Percentiles rank a stretch among this genome's conserved stretches.
These are phyloP conservation scores for Sextonia rubra DNA, from an alignment of 164 flowering plant species.

Conservation along the genomic window DNA sequence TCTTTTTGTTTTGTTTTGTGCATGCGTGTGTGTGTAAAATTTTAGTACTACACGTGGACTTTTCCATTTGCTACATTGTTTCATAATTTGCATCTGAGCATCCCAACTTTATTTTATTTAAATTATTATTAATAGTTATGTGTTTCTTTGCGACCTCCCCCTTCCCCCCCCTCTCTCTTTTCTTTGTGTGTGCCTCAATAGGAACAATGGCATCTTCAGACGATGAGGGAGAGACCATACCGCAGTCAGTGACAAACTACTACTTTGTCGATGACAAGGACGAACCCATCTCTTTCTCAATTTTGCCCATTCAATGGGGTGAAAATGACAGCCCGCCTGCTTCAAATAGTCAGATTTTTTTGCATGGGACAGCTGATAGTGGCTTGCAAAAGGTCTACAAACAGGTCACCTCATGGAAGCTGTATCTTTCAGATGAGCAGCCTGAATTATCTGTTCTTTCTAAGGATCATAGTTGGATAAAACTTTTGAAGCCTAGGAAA, in stretches of 20 bases:
- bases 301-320: constrained; percentile 49
- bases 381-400: constrained; percentile 50
- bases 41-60: no score
- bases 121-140: no score
- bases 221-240: constrained; percentile 55
- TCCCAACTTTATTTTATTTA: no score
- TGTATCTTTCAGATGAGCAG: constrained; percentile 38
- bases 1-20: no score
- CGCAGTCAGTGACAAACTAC: constrained; percentile 38
- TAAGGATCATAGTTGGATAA: constrained; percentile 57
- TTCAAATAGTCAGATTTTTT: constrained; percentile 21
- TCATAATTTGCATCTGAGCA: no score
- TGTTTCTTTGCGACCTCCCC: no score
- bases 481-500: constrained; percentile 66
- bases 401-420: constrained; percentile 67
- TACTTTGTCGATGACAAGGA: constrained; percentile 31
- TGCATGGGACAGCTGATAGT: constrained; percentile 41
- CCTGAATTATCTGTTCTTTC: constrained; percentile 61
- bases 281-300: constrained; percentile 37
- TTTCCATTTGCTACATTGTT: no score
- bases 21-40: no score
- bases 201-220: constrained; percentile 49
- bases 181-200: neutral
- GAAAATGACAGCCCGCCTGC: constrained; percentile 16
- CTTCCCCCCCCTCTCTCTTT: no score